Conservation (phyloP, 2,329 filamentous ascomycete species). For the Colletotrichum gigasporum region DNA sequence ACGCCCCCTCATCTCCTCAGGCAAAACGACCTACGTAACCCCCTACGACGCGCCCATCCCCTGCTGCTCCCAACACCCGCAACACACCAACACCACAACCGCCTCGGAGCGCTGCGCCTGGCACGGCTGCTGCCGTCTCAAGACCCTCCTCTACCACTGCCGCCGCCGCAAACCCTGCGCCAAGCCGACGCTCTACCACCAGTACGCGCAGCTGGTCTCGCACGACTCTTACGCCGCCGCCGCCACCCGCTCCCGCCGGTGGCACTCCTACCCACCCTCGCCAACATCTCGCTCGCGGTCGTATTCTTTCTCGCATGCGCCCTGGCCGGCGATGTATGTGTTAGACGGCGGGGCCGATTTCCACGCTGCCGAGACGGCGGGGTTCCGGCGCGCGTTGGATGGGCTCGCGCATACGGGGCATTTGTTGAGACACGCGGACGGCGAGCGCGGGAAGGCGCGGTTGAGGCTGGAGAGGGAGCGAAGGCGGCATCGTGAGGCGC, state of each 20-base stretch:
- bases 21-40: slow-evolving; percentile 34
- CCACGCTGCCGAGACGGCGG: background rate
- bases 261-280: slow-evolving; percentile 25
- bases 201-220: too few relatives aligned
- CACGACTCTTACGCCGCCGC: background rate
- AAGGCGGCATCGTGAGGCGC: background rate
- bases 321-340: slow-evolving; percentile 11
- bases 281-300: background rate
- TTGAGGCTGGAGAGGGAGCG: slow-evolving; percentile 9
- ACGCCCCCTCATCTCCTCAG: slow-evolving; percentile 39
- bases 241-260: slow-evolving; percentile 35
- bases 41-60: slow-evolving; percentile 33
- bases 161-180: too few relatives aligned
- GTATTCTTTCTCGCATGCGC: accelerated
- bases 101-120: slow-evolving; percentile 33
- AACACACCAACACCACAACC: background rate
- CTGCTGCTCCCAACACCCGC: slow-evolving; percentile 36
- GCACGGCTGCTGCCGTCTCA: slow-evolving; percentile 40
- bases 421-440: slow-evolving; percentile 6
- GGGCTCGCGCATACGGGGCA: slow-evolving; percentile 18
- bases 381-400: slow-evolving; percentile 11
- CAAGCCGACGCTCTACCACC: slow-evolving; percentile 14
- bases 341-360: slow-evolving; percentile 27
- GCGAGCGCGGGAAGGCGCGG: slow-evolving; percentile 11
- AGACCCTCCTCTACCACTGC: slow-evolving; percentile 32